Evolutionary conservation across 2,329 filamentous ascomycete species (phyloP).

Genomic region (Neonectria neomacrospora): DNA sequence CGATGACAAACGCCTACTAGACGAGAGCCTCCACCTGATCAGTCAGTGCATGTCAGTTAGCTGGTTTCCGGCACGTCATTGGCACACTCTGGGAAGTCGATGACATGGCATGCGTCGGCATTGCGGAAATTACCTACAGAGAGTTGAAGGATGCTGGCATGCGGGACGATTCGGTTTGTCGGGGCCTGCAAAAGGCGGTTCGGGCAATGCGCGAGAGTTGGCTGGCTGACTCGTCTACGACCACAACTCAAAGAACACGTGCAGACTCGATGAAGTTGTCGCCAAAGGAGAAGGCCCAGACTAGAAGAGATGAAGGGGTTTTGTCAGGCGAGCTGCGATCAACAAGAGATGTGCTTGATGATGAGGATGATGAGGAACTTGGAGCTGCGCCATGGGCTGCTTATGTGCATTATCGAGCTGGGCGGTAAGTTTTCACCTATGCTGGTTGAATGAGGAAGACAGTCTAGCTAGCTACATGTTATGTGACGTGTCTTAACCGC

Average conservation of each 20-base stretch:
- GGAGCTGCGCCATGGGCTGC: background rate
- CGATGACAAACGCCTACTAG: background rate
- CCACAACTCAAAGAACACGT: background rate
- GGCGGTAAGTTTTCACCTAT: background rate
- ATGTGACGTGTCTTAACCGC: too few species aligned
- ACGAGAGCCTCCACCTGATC: background rate
- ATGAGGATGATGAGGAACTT: background rate
- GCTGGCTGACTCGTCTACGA: background rate
- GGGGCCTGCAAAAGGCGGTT: background rate
- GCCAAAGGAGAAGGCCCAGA: background rate
- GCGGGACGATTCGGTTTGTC: background rate
- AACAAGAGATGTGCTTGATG: background rate
- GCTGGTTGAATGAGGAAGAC: too few species aligned
- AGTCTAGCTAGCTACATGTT: too few species aligned
- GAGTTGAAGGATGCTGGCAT: background rate
- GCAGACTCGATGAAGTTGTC: background rate
- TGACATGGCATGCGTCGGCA: background rate
- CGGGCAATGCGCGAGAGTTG: slow-evolving; percentile 5
- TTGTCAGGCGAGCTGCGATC: background rate
- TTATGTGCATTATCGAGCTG: background rate
- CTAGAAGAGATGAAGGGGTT: background rate
- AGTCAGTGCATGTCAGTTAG: background rate
- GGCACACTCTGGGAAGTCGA: background rate
- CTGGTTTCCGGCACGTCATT: background rate
- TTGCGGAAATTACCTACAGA: background rate